phyloP scores from a whole-genome alignment of 805 yeast species.

The Allodekkera sacchari region DNA sequence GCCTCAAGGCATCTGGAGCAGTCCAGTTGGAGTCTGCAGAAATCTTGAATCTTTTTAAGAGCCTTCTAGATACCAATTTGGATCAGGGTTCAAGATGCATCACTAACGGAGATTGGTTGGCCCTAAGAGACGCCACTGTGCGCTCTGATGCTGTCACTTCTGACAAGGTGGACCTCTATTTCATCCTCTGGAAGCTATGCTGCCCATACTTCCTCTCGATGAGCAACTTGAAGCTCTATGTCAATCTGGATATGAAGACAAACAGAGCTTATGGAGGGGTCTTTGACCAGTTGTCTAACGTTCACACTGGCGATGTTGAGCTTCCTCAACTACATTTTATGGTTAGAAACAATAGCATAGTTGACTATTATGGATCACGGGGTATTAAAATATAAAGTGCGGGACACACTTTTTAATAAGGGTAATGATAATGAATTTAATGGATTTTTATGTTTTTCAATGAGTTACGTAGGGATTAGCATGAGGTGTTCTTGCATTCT shows the following conservation, averaged over 20 bases:
- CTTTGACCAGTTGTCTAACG: conserved; percentile 22
- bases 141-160: conserved; percentile 27
- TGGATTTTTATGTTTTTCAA: background rate
- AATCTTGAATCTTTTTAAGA: conserved; percentile 30
- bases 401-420: conserved; percentile 1
- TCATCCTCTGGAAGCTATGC: conserved; percentile 42
- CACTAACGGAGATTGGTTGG: conserved; percentile 81
- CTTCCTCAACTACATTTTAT: conserved; percentile 31
- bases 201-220: conserved; percentile 37
- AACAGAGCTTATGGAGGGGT: conserved; percentile 30
- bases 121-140: conserved; percentile 72
- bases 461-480: background rate
- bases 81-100: conserved; percentile 44
- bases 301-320: conserved; percentile 28
- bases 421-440: background rate
- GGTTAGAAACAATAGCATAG: conserved; percentile 14
- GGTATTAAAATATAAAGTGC: conserved; percentile 7
- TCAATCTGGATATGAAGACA: conserved; percentile 32
- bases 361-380: conserved; percentile 8
- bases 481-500: background rate
- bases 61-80: conserved; percentile 34
- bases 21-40: conserved; percentile 44
- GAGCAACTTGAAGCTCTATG: conserved; percentile 33
- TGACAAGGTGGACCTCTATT: conserved; percentile 43
- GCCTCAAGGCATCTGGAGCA: conserved; percentile 62